A percentile compares a stretch with the other conserved stretches of the same genome.
Conservation (phyloP, 2,329 filamentous ascomycete genomes). For the Pseudocercospora eumusae region DNA sequence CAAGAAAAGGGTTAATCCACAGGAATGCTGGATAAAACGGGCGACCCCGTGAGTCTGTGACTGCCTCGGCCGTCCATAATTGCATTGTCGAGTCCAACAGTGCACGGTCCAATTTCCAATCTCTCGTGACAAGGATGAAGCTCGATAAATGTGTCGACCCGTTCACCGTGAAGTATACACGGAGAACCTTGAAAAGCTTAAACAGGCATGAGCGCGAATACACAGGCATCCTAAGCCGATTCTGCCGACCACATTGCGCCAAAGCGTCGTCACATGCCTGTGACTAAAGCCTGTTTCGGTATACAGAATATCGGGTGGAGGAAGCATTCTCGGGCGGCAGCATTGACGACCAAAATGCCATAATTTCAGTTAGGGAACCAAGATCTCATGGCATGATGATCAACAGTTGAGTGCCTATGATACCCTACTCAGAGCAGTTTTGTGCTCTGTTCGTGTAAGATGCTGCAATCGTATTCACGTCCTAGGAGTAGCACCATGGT, state of each 20-base stretch:
- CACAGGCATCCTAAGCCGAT: not conserved
- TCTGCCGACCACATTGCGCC: not conserved
- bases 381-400: not conserved
- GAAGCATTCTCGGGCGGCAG: not conserved
- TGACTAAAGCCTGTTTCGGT: not conserved
- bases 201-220: not conserved
- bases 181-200: not conserved
- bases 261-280: not conserved
- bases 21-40: not conserved
- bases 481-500: not conserved
- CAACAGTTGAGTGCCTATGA: not conserved
- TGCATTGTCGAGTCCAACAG: not conserved
- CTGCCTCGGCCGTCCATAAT: not conserved
- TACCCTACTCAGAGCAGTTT: not conserved
- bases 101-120: not conserved
- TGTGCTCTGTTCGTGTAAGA: not conserved
- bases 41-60: not conserved
- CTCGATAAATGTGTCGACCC: not conserved
- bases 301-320: not conserved
- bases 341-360: not conserved
- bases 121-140: not conserved
- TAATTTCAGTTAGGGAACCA: not conserved
- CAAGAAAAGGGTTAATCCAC: not conserved
- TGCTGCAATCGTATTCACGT: not conserved
- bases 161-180: not conserved